phyloP scores from a whole-genome alignment of 179 eudicot species.

The Pouteria campechiana region DNA sequence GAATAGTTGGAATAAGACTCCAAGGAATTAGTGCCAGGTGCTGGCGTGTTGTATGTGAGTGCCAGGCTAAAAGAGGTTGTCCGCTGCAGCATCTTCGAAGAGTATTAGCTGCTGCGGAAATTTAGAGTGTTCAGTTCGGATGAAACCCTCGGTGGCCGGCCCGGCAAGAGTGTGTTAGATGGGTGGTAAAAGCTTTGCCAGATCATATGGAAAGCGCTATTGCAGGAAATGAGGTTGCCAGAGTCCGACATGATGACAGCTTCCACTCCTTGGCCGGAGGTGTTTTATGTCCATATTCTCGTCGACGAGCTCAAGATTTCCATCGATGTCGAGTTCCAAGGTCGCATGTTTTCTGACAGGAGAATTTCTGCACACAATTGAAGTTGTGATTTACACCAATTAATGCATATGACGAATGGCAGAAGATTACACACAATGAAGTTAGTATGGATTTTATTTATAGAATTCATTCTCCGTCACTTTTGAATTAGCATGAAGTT shows the following conservation, averaged over 20 bases:
- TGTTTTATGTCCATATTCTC: slow-evolving; percentile 66
- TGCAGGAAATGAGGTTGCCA: slow-evolving; percentile 66
- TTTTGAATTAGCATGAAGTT: too few species aligned
- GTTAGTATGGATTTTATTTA: too few species aligned
- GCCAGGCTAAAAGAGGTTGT: slow-evolving; percentile 71
- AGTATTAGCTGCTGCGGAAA: slow-evolving; percentile 50
- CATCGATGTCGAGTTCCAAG: slow-evolving; percentile 39
- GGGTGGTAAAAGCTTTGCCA: slow-evolving; percentile 88
- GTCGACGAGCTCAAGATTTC: slow-evolving; percentile 63
- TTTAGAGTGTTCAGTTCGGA: slow-evolving; percentile 40
- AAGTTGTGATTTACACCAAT: too few species aligned
- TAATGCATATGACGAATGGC: too few species aligned
- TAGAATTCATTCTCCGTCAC: too few species aligned
- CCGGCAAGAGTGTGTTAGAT: slow-evolving; percentile 76
- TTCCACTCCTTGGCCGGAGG: slow-evolving; percentile 28
- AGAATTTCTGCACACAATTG: slow-evolving; percentile 39
- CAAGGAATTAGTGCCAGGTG: slow-evolving; percentile 11
- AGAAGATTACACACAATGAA: too few species aligned
- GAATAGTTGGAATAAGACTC: slow-evolving; percentile 45
- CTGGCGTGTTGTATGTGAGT: slow-evolving; percentile 50
- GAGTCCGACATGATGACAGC: slow-evolving; percentile 47
- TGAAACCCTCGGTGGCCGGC: slow-evolving; percentile 55
- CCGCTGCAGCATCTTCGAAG: slow-evolving; percentile 76
- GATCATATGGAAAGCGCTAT: slow-evolving; percentile 8
- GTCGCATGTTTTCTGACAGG: slow-evolving; percentile 54